Evolutionary conservation across 176 grass and related monocot genomes (phyloP), one percentile per base, ranked within the genome.

Genomic region (Microstegium vimineum): DNA sequence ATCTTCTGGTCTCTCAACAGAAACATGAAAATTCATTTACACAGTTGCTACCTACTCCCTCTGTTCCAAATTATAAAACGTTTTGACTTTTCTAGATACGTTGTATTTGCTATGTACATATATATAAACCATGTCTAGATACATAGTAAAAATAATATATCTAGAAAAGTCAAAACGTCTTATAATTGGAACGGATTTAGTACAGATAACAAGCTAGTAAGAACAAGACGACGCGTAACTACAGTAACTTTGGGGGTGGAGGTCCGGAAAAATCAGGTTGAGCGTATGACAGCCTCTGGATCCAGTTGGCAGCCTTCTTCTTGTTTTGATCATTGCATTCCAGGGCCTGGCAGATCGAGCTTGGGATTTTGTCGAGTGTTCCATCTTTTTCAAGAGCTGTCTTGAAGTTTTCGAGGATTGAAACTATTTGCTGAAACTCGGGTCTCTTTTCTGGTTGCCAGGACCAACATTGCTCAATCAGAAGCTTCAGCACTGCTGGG

Each of bases 401-500:
- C 65, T 92, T 89, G 66, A 95, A 89, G 67, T 87, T 89, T 65
- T 96, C 91, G 47, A 99, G 85, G 49, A 87, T 87, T 36, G 81
- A 60, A 77, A 95, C 91, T 62, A 96, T 87, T 68, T 95, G 80
- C 43, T 49, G 86, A 80, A 99, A 99, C 52, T 90, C 91, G 0
- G 97, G 93, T 66, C 97, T 93, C 89, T 84, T 96, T 26, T 90
- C 93, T 16, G 97, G 80, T 57, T 80, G 77, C 74, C 10, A 77
- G 28, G 85, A 69, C 97, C 97, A 99, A 26, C 97, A 99, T 85
- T 95, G 97, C 83, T 92, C 89, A 32, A 99, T 94, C 63, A 99
- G 73, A 62, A 80, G 67, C 81, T 59, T 70, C 64, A 99, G 35
- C 42, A 78, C 89, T 35, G 82, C 60, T 1, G 97, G 84, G 75